Evolutionary conservation across 2,329 filamentous ascomycete genomes (phyloP).

Genomic region (Fusarium circinatum): DNA sequence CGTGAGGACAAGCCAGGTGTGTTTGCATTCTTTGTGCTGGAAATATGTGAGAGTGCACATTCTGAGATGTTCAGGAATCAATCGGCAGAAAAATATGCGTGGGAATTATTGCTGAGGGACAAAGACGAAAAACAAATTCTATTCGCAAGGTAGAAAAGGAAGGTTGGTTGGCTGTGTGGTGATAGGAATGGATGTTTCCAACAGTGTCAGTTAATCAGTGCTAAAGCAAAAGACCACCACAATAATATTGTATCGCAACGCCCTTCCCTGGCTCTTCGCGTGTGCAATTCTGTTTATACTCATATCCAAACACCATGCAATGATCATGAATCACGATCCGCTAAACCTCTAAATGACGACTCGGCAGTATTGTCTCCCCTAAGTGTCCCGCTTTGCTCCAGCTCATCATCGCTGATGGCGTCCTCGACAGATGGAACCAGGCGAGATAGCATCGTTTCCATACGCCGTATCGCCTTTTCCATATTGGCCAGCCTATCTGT

Average conservation of each 20-base stretch:
- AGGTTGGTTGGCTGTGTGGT: not conserved
- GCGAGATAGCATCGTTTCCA: constrained; percentile 59
- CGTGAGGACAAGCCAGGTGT: constrained; percentile 62
- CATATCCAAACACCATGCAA: constrained; percentile 10
- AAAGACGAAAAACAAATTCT: not conserved
- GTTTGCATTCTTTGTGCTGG: constrained; percentile 60
- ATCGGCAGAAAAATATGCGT: not conserved
- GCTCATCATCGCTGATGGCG: constrained; percentile 40
- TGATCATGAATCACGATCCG: constrained; percentile 11
- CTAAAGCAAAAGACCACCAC: not conserved
- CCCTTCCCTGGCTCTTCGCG: constrained; percentile 1
- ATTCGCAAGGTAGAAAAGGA: not conserved
- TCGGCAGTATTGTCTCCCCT: constrained; percentile 44
- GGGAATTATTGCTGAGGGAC: not conserved
- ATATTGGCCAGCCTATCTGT: constrained; percentile 58
- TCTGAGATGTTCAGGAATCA: not conserved
- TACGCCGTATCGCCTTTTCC: constrained; percentile 60
- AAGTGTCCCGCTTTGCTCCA: constrained; percentile 46
- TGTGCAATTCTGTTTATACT: not conserved
- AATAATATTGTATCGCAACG: constrained; percentile 1
- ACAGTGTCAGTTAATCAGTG: constrained; percentile 18
- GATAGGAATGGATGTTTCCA: not conserved
- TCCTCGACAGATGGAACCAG: constrained; percentile 49
- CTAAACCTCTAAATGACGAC: constrained; percentile 42
- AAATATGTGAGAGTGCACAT: constrained; percentile 64